phyloP scores from a whole-genome alignment of 208 protist genomes.

The Sergeia podlipaevii region DNA sequence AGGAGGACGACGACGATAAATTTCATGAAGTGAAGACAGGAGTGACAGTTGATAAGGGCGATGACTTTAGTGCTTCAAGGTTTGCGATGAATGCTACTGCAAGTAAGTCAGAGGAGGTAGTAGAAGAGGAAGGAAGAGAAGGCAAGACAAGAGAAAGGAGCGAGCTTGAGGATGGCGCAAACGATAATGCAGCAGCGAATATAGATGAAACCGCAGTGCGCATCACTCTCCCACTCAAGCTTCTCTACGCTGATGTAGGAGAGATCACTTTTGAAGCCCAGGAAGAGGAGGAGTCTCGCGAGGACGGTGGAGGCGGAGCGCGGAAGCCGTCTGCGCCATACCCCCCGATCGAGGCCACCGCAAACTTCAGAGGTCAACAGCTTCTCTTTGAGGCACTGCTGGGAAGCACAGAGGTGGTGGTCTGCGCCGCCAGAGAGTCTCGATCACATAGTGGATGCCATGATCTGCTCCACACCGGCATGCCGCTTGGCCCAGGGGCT shows the following conservation, averaged over 20 bases:
- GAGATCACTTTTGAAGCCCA: not conserved
- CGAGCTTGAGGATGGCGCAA: not conserved
- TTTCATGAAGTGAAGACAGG: slow-evolving; percentile 20
- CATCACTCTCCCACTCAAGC: slow-evolving; percentile 5
- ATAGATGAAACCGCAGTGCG: not conserved
- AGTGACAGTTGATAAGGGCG: not conserved
- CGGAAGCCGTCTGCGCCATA: not conserved
- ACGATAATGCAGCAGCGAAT: not conserved
- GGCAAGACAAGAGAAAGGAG: not conserved
- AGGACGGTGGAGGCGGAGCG: not conserved
- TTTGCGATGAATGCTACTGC: no score
- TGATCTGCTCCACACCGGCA: slow-evolving; percentile 29
- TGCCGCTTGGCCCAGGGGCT: not conserved
- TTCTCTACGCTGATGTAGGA: slow-evolving; percentile 15
- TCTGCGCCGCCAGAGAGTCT: slow-evolving; percentile 55
- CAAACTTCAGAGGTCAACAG: slow-evolving; percentile 17
- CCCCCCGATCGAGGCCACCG: not conserved
- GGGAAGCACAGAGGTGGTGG: slow-evolving; percentile 48
- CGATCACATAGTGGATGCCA: slow-evolving; percentile 49
- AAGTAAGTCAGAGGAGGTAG: no score
- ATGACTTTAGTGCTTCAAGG: not conserved
- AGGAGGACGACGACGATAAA: not conserved
- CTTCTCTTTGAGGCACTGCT: slow-evolving; percentile 47
- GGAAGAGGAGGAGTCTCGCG: not conserved
- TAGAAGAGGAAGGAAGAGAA: not conserved